A percentile compares a stretch with the other conserved stretches of the same genome.
Evolutionary conservation across 495 filamentous ascomycete species (phyloP).

Genomic region (Aspergillus ellipticus): DNA sequence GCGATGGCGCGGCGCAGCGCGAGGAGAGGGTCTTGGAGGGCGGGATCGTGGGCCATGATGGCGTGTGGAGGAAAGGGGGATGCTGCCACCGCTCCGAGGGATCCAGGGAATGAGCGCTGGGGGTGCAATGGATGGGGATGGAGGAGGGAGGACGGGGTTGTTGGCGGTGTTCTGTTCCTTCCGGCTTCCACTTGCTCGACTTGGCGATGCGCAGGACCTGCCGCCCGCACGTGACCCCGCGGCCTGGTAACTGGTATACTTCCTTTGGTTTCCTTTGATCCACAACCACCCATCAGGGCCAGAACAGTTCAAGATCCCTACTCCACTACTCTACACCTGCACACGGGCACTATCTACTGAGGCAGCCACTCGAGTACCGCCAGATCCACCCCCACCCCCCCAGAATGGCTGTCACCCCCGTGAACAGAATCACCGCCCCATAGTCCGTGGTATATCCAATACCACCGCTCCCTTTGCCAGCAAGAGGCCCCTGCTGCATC

Average conservation of each 20-base stretch:
- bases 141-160: neutral
- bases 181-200: neutral
- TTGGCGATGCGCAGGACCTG: neutral
- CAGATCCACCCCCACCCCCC: slow-evolving; percentile 38
- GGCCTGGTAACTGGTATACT: neutral
- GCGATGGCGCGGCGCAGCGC: slow-evolving; percentile 77
- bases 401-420: slow-evolving; percentile 37
- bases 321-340: neutral
- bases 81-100: neutral
- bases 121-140: neutral
- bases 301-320: neutral
- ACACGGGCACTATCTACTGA: neutral
- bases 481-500: slow-evolving; percentile 32
- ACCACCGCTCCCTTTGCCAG: slow-evolving; percentile 11
- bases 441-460: slow-evolving; percentile 38
- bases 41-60: slow-evolving; percentile 29
- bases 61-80: neutral
- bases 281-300: no score
- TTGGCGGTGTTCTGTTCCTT: neutral
- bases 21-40: slow-evolving; percentile 66
- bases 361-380: slow-evolving; percentile 11
- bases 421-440: slow-evolving; percentile 45
- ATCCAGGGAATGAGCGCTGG: neutral
- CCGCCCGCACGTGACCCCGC: neutral
- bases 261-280: neutral